phyloP scores from a whole-genome alignment of 2,329 filamentous ascomycete species.

The Macrophomina tecta region DNA sequence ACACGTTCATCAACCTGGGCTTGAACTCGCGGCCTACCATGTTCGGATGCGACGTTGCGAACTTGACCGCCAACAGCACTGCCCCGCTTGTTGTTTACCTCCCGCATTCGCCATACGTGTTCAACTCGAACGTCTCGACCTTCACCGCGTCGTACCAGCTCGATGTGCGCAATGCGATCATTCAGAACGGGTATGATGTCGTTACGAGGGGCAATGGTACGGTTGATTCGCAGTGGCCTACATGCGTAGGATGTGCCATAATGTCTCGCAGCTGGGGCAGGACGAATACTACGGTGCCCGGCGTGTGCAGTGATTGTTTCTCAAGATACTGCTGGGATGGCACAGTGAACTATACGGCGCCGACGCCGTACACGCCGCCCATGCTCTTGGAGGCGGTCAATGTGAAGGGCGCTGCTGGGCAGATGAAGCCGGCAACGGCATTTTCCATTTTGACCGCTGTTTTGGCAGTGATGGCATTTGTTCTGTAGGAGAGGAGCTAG shows the following conservation, averaged over 20 bases:
- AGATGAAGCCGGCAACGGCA: not conserved
- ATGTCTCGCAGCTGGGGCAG: conserved; percentile 76
- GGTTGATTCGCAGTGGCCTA: conserved; percentile 73
- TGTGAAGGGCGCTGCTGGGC: conserved; percentile 33
- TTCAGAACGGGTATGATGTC: conserved; percentile 83
- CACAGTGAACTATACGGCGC: conserved; percentile 53
- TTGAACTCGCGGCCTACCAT: conserved; percentile 77
- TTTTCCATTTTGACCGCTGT: too few relatives aligned
- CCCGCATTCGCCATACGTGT: conserved; percentile 81
- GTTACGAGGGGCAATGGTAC: conserved; percentile 85
- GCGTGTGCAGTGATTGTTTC: conserved; percentile 79
- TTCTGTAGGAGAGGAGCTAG: too few relatives aligned
- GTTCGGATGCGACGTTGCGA: conserved; percentile 76
- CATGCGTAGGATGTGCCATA: conserved; percentile 87
- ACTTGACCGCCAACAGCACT: conserved; percentile 57
- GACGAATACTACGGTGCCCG: conserved; percentile 66
- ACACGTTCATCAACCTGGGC: conserved; percentile 79
- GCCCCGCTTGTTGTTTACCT: conserved; percentile 84
- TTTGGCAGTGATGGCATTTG: too few relatives aligned
- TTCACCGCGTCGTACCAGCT: conserved; percentile 70
- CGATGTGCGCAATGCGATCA: conserved; percentile 75
- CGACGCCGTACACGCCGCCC: conserved; percentile 38
- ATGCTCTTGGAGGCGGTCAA: conserved; percentile 33
- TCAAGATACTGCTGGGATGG: conserved; percentile 91
- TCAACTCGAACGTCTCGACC: conserved; percentile 79